phyloP scores from a whole-genome alignment of 345 rosid genomes.

The Microthlaspi erraticum region DNA sequence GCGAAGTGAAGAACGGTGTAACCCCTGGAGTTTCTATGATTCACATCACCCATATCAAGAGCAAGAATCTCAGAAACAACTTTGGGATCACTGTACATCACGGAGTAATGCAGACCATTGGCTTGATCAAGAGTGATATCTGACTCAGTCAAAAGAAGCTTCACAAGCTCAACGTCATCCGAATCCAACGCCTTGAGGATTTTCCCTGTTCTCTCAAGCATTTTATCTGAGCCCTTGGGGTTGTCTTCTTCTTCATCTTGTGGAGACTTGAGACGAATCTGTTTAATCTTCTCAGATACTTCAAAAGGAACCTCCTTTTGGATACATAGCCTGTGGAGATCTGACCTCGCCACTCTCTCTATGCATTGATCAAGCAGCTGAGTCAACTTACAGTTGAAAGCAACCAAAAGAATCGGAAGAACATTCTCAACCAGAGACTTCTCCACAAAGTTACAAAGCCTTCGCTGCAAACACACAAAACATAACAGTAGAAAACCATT shows the following conservation, averaged over 20 bases:
- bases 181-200: constrained; percentile 92
- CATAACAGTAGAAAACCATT: constrained; percentile 13
- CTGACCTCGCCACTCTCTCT: constrained; percentile 86
- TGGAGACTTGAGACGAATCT: constrained; percentile 52
- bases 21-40: constrained; percentile 71
- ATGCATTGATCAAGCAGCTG: constrained; percentile 71
- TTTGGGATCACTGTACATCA: constrained; percentile 90
- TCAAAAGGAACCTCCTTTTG: constrained; percentile 88
- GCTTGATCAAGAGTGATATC: constrained; percentile 76
- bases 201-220: constrained; percentile 69
- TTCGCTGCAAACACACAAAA: constrained; percentile 62
- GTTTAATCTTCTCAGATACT: constrained; percentile 60
- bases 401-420: constrained; percentile 81
- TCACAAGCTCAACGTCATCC: constrained; percentile 93
- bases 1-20: constrained; percentile 94
- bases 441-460: constrained; percentile 79
- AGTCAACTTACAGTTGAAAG: constrained; percentile 74
- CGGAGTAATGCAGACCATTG: constrained; percentile 87
- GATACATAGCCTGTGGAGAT: constrained; percentile 68
- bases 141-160: constrained; percentile 84
- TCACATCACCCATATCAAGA: constrained; percentile 73
- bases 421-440: constrained; percentile 81
- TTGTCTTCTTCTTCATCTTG: constrained; percentile 47
- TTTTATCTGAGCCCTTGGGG: constrained; percentile 49
- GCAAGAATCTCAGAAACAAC: constrained; percentile 78